phyloP scores from a whole-genome alignment of 306 rosid species.

The Dalbergia cochinchinensis region DNA sequence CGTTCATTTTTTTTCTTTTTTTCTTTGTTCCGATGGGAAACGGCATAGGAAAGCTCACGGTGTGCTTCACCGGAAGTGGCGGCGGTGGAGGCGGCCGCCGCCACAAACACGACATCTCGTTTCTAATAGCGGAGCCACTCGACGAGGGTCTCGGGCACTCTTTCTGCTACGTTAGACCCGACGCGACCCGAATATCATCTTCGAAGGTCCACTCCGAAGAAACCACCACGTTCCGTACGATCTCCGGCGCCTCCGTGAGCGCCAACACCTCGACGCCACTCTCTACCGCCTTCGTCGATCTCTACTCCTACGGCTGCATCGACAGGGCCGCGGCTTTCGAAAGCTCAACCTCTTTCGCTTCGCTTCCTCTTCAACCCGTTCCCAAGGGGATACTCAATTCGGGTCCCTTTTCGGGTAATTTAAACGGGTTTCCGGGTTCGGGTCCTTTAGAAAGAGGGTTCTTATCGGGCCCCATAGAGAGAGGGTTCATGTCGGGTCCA shows the following conservation, averaged over 20 bases:
- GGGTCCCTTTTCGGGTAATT: constrained; percentile 75
- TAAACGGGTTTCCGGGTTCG: constrained; percentile 65
- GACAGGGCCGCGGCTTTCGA: constrained; percentile 97
- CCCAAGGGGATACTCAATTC: constrained; percentile 68
- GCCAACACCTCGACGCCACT: constrained; percentile 97
- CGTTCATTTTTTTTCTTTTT: not conserved
- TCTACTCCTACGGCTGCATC: constrained; percentile 73
- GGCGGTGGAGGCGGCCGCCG: constrained; percentile 45
- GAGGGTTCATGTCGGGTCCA: constrained; percentile 98
- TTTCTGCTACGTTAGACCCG: constrained; percentile 96
- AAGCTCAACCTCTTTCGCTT: constrained; percentile 90
- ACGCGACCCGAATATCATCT: constrained; percentile 68
- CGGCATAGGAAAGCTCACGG: constrained; percentile 83
- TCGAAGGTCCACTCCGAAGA: constrained; percentile 95
- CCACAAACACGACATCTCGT: constrained; percentile 65
- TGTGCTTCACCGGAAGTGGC: constrained; percentile 74
- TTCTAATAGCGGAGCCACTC: constrained; percentile 63
- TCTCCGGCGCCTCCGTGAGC: constrained; percentile 97
- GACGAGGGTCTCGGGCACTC: constrained; percentile 96
- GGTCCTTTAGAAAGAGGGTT: constrained; percentile 93
- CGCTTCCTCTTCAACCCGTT: constrained; percentile 92
- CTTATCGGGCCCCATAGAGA: constrained; percentile 94
- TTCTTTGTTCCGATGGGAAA: constrained; percentile 67
- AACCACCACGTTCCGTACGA: constrained; percentile 90
- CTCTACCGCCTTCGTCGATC: constrained; percentile 78